Conservation (phyloP, 345 rosid genomes). For the Bruguiera sexangula region DNA sequence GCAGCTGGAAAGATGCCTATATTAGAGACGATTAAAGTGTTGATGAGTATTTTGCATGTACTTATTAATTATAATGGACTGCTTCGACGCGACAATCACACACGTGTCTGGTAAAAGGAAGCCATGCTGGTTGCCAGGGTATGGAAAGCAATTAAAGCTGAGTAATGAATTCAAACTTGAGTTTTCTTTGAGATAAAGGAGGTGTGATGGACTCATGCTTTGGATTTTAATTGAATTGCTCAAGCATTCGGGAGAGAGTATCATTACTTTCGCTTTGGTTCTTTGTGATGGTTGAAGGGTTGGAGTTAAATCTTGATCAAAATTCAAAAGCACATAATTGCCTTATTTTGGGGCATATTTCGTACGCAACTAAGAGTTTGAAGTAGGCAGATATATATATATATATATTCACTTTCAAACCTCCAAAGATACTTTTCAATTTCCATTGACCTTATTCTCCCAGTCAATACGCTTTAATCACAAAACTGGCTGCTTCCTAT, state of each 20-base stretch:
- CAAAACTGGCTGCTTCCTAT: constrained; percentile 2
- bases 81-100: neutral
- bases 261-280: constrained; percentile 1
- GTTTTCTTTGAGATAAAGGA: constrained; percentile 15
- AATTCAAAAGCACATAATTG: no score
- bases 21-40: neutral
- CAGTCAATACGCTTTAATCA: constrained; percentile 13
- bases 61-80: neutral
- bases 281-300: neutral
- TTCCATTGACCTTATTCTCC: constrained; percentile 18
- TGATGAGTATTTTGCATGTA: neutral
- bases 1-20: neutral
- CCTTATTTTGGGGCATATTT: no score
- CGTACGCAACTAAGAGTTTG: no score
- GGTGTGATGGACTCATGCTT: neutral
- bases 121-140: neutral
- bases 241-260: neutral
- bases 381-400: no score
- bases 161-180: constrained; percentile 8
- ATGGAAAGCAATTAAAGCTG: neutral
- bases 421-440: neutral
- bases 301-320: neutral
- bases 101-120: neutral
- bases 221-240: neutral
- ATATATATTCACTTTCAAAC: no score